Conservation (phyloP, 2,329 filamentous ascomycete species). For the Paecilomyces dactylethromorphus region DNA sequence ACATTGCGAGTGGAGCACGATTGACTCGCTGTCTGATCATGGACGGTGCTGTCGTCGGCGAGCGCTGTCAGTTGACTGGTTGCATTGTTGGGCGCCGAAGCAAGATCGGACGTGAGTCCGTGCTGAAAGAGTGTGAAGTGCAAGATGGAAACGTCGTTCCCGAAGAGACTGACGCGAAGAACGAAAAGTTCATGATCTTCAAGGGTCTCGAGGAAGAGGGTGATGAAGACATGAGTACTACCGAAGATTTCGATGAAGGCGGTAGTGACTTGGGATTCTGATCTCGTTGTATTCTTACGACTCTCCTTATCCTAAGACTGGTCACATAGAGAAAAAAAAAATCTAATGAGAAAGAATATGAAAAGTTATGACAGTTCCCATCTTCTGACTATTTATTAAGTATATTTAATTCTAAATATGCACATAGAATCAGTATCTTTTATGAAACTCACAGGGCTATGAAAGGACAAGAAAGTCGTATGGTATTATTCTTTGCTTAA, state of each 20-base stretch:
- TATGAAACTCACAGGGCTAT: background rate
- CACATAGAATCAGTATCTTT: background rate
- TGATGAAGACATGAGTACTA: slow-evolving; percentile 25
- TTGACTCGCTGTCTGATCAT: slow-evolving; percentile 84
- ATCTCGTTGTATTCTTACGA: background rate
- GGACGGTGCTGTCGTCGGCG: slow-evolving; percentile 82
- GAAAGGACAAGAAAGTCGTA: background rate
- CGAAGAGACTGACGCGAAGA: slow-evolving; percentile 63
- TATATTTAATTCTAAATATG: background rate
- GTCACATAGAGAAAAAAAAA: background rate
- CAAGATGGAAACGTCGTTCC: slow-evolving; percentile 78
- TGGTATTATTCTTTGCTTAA: no score
- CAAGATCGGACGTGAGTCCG: slow-evolving; percentile 72
- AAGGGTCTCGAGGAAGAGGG: slow-evolving; percentile 38
- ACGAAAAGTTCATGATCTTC: slow-evolving; percentile 56
- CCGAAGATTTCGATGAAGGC: slow-evolving; percentile 13
- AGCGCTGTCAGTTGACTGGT: slow-evolving; percentile 75
- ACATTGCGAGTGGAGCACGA: slow-evolving; percentile 78
- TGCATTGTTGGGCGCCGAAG: slow-evolving; percentile 79
- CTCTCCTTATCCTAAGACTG: background rate
- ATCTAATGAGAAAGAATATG: background rate
- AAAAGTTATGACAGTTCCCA: background rate
- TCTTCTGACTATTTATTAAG: background rate
- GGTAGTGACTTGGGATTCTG: slow-evolving; percentile 5
- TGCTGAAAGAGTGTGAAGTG: slow-evolving; percentile 85